Evolutionary conservation across 192 early-diverging fungal species (phyloP).

Genomic region (Gamsiella multidivaricata): DNA sequence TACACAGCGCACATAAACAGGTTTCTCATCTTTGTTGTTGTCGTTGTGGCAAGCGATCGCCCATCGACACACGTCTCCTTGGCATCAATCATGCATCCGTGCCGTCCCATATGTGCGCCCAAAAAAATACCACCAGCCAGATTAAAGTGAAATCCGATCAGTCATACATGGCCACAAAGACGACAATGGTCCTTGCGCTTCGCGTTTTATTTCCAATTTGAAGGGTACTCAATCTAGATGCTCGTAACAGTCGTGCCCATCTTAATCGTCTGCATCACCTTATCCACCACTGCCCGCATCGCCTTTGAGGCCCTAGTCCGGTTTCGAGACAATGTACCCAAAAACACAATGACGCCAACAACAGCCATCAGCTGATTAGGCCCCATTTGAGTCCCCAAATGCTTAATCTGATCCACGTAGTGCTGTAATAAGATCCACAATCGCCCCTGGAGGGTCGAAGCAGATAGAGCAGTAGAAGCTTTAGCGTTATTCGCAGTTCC

Average conservation of each 20-base stretch:
- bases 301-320: conserved; percentile 17
- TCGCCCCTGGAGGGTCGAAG: conserved; percentile 10
- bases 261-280: conserved; percentile 45
- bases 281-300: conserved; percentile 13
- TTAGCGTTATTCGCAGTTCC: not conserved
- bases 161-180: too few species aligned
- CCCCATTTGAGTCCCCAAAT: conserved; percentile 11
- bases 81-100: too few species aligned
- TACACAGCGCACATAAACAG: too few species aligned
- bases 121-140: too few species aligned
- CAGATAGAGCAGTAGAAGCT: not conserved
- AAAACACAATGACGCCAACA: conserved; percentile 37
- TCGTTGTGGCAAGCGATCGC: too few species aligned
- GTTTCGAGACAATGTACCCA: conserved; percentile 31
- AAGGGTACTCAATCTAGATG: too few species aligned
- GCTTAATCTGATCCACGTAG: conserved; percentile 18
- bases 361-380: conserved; percentile 33
- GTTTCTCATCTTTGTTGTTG: too few species aligned
- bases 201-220: too few species aligned
- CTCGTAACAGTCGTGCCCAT: conserved; percentile 47
- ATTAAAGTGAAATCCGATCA: too few species aligned
- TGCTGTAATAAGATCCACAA: conserved; percentile 21
- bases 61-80: too few species aligned
- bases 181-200: too few species aligned
- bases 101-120: too few species aligned